phyloP scores from a whole-genome alignment of 257 asterid genomes.

The Salvia hispanica region DNA sequence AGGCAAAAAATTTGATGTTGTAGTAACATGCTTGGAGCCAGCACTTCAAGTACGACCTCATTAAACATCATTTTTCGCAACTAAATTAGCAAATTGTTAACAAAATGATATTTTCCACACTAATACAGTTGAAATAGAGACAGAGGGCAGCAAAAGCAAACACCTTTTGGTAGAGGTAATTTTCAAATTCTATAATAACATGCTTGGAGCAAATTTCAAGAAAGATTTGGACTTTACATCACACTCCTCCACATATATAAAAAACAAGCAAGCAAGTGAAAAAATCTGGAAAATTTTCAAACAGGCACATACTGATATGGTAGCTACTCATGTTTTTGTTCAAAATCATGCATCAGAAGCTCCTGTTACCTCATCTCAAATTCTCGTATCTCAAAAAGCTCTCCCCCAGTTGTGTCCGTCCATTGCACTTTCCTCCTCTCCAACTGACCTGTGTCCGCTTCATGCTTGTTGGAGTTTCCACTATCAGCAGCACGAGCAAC shows the following conservation, averaged over 20 bases:
- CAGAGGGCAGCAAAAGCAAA: neutral
- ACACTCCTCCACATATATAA: neutral
- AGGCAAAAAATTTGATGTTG: neutral
- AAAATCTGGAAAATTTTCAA: neutral
- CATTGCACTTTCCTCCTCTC: constrained; percentile 86
- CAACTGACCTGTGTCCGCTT: constrained; percentile 39
- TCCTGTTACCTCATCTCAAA: constrained; percentile 82
- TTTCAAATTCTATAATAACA: constrained; percentile 7
- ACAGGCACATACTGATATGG: constrained; percentile 2
- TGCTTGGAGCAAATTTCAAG: constrained; percentile 10
- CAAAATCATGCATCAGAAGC: constrained; percentile 22
- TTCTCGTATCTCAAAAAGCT: constrained; percentile 85
- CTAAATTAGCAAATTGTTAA: neutral
- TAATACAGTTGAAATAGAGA: neutral
- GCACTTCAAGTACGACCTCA: constrained; percentile 7
- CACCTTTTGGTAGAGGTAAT: neutral
- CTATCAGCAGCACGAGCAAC: constrained; percentile 27
- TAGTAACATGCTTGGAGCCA: no score
- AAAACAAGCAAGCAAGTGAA: neutral
- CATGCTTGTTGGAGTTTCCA: constrained; percentile 30
- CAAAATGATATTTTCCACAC: neutral
- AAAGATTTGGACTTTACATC: neutral
- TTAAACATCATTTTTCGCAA: neutral
- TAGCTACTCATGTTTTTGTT: neutral
- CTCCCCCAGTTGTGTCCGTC: constrained; percentile 86